Evolutionary conservation across 306 rosid species (phyloP), one percentile per base, ranked within the genome.

Genomic region (Trifolium dubium): DNA sequence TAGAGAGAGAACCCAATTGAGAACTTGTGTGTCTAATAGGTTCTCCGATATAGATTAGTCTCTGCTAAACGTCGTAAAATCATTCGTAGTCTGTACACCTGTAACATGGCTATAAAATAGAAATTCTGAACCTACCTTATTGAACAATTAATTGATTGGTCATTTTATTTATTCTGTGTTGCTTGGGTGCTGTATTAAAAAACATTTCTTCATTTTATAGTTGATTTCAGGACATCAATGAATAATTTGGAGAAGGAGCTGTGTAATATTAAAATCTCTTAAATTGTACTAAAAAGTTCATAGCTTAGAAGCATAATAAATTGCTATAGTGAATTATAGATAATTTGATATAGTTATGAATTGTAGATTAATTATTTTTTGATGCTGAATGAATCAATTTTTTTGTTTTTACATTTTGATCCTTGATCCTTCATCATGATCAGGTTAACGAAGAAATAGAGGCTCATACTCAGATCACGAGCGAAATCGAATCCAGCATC

Each of bases 401-500:
- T n/a, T n/a, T n/a, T n/a, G n/a, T n/a, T n/a, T n/a, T n/a, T n/a
- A n/a, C n/a, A n/a, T n/a, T n/a, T n/a, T n/a, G n/a, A n/a, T n/a
- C n/a, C n/a, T n/a, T n/a, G n/a, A n/a, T n/a, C n/a, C n/a, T 60
- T 17, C 8, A 23, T 10, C 34, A 28, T 41, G 47, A n/a, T 60
- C n/a, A n/a, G 97, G 95, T 89, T 71, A 89, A 91, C 73, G 85
- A 89, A 72, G 97, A 87, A 71, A 89, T 89, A 46, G 97, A 86
- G 46, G 83, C 79, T n/a, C 85, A 80, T 64, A 87, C 89, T 72
- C 88, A 91, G 83, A 56, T 83, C 10, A 91, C 91, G 43, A 78
- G 88, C 6, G 97, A 89, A 83, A 91, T 89, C 19, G 97, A 89
- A 47, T 83, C 92, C 15, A 88, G 89, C 77, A 91, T 91, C 69